These are phyloP conservation scores for Ustilago xerochloae DNA, from an alignment of 1,284 basidiomycete genomes.

Conservation along the genomic window DNA sequence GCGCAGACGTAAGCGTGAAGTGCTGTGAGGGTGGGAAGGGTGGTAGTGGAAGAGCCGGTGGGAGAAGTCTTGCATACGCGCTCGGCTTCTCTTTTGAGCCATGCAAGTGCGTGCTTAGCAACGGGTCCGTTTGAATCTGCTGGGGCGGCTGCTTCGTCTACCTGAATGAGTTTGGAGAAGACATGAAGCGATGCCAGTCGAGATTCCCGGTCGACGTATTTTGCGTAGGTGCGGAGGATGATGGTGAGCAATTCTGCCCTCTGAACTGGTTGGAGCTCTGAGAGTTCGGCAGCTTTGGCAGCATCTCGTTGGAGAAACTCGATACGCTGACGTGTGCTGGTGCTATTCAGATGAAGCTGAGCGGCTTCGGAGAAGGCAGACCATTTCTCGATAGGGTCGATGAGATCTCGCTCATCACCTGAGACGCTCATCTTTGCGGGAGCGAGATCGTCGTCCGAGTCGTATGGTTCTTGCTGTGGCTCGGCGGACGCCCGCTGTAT, in stretches of 20 bases:
- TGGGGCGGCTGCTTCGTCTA: slow-evolving; percentile 71
- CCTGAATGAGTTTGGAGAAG: slow-evolving; percentile 75
- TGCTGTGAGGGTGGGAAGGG: slow-evolving; percentile 74
- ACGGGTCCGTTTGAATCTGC: slow-evolving; percentile 70
- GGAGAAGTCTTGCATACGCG: slow-evolving; percentile 52
- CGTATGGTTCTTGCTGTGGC: slow-evolving; percentile 54
- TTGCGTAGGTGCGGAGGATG: slow-evolving; percentile 79
- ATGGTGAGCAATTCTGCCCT: slow-evolving; percentile 79
- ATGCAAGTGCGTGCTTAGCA: slow-evolving; percentile 77
- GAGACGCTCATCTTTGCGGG: slow-evolving; percentile 46
- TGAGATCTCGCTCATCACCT: slow-evolving; percentile 19
- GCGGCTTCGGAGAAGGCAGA: slow-evolving; percentile 42
- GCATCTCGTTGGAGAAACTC: slow-evolving; percentile 44
- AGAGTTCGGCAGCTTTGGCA: slow-evolving; percentile 36
- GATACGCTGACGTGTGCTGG: slow-evolving; percentile 47
- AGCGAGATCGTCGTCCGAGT: slow-evolving; percentile 62
- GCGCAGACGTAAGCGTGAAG: slow-evolving; percentile 80
- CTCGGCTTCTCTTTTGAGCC: slow-evolving; percentile 77
- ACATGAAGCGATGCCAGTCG: slow-evolving; percentile 78
- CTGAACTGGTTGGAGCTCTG: slow-evolving; percentile 73
- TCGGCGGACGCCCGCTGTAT: slow-evolving; percentile 32
- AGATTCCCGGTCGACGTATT: slow-evolving; percentile 79
- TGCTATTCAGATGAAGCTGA: slow-evolving; percentile 27
- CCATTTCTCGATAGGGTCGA: slow-evolving; percentile 52
- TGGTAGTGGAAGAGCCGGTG: slow-evolving; percentile 33